Percentiles rank a stretch among this genome's conserved stretches.
phyloP scores from a whole-genome alignment of 495 filamentous ascomycete species.

The Talaromyces wortmannii region DNA sequence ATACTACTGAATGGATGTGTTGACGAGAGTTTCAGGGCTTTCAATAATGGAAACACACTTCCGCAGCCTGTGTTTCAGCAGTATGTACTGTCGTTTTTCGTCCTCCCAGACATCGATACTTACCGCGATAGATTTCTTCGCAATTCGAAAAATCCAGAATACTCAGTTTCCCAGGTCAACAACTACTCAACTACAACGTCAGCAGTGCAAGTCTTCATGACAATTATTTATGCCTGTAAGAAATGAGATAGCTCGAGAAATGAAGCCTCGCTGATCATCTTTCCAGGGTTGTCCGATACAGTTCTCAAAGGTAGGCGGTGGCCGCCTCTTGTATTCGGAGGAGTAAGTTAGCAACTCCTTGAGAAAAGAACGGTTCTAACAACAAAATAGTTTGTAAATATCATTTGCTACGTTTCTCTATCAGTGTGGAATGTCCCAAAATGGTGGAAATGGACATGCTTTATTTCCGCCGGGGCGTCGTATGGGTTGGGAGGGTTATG shows the following conservation, averaged over 20 bases:
- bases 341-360: slow-evolving; percentile 26
- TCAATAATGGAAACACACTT: slow-evolving; percentile 28
- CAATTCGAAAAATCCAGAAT: slow-evolving; percentile 27
- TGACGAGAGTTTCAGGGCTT: slow-evolving; percentile 15
- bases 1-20: neutral
- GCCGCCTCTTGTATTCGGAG: slow-evolving; percentile 48
- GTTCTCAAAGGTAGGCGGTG: slow-evolving; percentile 47
- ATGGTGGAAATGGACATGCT: slow-evolving; percentile 38
- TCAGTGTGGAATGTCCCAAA: slow-evolving; percentile 40
- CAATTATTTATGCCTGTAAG: slow-evolving; percentile 38
- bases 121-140: slow-evolving; percentile 24
- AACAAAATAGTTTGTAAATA: slow-evolving; percentile 22
- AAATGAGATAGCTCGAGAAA: neutral
- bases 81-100: slow-evolving; percentile 10
- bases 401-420: slow-evolving; percentile 31
- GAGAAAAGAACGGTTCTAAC: neutral
- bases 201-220: slow-evolving; percentile 40
- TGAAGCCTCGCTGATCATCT: slow-evolving; percentile 4
- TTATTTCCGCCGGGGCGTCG: slow-evolving; percentile 27
- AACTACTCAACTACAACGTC: slow-evolving; percentile 39
- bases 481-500: slow-evolving; percentile 32
- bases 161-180: slow-evolving; percentile 31
- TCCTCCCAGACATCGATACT: neutral
- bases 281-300: slow-evolving; percentile 38
- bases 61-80: slow-evolving; percentile 32